Evolutionary conservation across 2,329 filamentous ascomycete species (phyloP).

Genomic region (Dissoconium aciculare): DNA sequence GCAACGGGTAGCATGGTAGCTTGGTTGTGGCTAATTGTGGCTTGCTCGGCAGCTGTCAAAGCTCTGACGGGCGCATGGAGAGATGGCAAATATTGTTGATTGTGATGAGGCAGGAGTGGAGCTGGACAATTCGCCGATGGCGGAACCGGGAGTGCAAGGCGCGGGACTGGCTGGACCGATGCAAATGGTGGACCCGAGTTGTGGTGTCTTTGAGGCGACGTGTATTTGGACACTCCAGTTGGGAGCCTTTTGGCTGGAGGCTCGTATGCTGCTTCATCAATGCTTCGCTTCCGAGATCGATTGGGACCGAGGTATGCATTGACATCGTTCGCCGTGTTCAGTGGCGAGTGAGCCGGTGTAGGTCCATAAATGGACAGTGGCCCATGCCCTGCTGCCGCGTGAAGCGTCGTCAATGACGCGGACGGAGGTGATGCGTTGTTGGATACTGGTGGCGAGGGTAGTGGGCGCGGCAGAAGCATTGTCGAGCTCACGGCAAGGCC

Average conservation of each 20-base stretch:
- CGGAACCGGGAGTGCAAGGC: conserved; percentile 58
- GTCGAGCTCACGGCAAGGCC: conserved; percentile 36
- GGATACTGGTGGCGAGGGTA: conserved; percentile 38
- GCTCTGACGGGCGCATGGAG: conserved; percentile 43
- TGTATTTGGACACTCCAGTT: conserved; percentile 13
- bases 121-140: no score
- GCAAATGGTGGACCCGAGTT: conserved; percentile 3
- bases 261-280: conserved; percentile 40
- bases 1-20: conserved; percentile 21
- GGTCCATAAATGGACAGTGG: conserved; percentile 19
- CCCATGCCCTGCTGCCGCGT: conserved; percentile 18
- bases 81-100: conserved; percentile 42
- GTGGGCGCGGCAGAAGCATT: conserved; percentile 30
- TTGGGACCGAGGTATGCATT: conserved; percentile 22
- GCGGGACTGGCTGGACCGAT: conserved; percentile 23
- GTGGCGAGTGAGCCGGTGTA: conserved; percentile 31
- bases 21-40: conserved; percentile 38
- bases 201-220: conserved; percentile 19
- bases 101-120: conserved; percentile 31
- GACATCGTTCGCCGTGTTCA: conserved; percentile 25
- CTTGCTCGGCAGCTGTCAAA: conserved; percentile 63
- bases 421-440: conserved; percentile 38
- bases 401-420: conserved; percentile 27
- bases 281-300: conserved; percentile 40
- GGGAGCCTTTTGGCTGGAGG: conserved; percentile 40